Percentiles rank a stretch among this genome's conserved stretches.
These are phyloP conservation scores for Priceomyces castillae DNA, from an alignment of 805 yeast species.

Conservation along the genomic window DNA sequence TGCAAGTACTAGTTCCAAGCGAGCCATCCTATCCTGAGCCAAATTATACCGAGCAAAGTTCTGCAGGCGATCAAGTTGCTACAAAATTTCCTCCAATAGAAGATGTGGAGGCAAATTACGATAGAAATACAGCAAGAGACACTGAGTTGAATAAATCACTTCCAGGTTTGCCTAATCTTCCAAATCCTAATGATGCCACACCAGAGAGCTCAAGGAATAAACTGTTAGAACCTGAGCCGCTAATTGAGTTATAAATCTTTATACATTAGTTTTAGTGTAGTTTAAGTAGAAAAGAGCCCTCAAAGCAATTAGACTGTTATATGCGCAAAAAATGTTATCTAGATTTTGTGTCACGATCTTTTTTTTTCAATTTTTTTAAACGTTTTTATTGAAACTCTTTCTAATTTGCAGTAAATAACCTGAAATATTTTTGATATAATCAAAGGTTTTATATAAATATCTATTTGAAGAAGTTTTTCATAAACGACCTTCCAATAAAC, in stretches of 20 bases:
- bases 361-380: not conserved
- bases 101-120: constrained; percentile 5
- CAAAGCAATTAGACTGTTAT: too few species aligned
- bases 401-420: constrained; percentile 1
- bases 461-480: not conserved
- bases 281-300: too few species aligned
- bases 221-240: constrained; percentile 37
- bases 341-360: not conserved
- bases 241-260: constrained; percentile 33
- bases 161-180: constrained; percentile 6
- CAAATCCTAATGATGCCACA: not conserved
- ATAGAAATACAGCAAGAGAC: not conserved
- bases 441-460: not conserved
- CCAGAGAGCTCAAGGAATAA: constrained; percentile 5
- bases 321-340: not conserved
- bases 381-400: not conserved
- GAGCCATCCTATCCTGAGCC: constrained; percentile 3
- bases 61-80: constrained; percentile 6
- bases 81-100: constrained; percentile 11
- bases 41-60: constrained; percentile 1
- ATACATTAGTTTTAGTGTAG: not conserved
- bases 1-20: constrained; percentile 1
- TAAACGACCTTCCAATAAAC: constrained; percentile 3
- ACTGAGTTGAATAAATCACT: not conserved
- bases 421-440: not conserved